These are phyloP conservation scores for Scheffersomyces illinoinensis DNA, from an alignment of 1,139 yeast species.

Conservation along the genomic window DNA sequence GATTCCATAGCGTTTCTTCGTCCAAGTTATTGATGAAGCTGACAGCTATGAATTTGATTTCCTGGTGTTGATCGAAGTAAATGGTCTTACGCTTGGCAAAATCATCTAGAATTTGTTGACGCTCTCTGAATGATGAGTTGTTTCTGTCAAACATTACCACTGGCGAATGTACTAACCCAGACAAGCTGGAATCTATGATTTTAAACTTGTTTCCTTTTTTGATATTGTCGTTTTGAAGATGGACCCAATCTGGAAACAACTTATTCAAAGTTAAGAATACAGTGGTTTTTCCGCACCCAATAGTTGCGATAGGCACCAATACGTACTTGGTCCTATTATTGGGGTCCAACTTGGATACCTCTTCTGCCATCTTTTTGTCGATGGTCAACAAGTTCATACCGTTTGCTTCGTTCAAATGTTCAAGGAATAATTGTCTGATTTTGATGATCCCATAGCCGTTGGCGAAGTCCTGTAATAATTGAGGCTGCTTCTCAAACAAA, in stretches of 20 bases:
- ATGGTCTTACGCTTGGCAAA: conserved; percentile 41
- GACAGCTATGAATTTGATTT: conserved; percentile 59
- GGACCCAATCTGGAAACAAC: conserved; percentile 67
- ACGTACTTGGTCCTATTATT: conserved; percentile 45
- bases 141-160: conserved; percentile 82
- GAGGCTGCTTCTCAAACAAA: conserved; percentile 47
- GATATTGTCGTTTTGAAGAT: conserved; percentile 84
- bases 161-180: conserved; percentile 21
- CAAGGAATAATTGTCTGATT: conserved; percentile 61
- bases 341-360: conserved; percentile 3
- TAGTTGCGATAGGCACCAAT: conserved; percentile 80
- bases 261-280: conserved; percentile 59
- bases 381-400: conserved; percentile 34
- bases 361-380: conserved; percentile 12
- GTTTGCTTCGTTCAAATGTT: conserved; percentile 29
- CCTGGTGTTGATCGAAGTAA: conserved; percentile 30
- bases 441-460: conserved; percentile 74
- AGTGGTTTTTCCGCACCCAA: conserved; percentile 96
- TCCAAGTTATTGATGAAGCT: conserved; percentile 55
- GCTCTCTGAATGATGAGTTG: conserved; percentile 71
- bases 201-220: conserved; percentile 49
- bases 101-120: conserved; percentile 64
- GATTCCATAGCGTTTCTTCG: conserved; percentile 38
- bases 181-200: conserved; percentile 52
- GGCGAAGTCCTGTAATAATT: conserved; percentile 45